Base-by-base conservation (phyloP, 176 grass and related monocot species). In the Oryza glaberrima region DNA sequence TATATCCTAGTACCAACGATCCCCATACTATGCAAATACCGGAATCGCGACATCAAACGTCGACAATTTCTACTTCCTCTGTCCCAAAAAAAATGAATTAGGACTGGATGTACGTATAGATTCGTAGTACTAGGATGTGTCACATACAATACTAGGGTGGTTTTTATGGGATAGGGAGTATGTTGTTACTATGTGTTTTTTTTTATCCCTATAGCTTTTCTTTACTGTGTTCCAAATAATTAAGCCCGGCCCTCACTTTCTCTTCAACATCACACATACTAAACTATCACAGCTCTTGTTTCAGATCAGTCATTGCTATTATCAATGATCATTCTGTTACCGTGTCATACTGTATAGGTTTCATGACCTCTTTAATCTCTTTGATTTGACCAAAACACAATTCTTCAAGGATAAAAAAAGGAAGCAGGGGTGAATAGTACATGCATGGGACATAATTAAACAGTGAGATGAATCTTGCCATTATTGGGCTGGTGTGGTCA, bases 401-500 rank as follows among this genome's bases (percentile, higher is more conserved):
- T 23, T 63, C 22, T 63, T 63, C 4, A 10, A 10, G 8, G 52
- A 3, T 11, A 61, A 32, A 63, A 63, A 63, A 23, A 9, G 58
- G 19, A n/a, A 23, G n/a, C n/a, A 10, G 58, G 58, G 58, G 58
- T 7, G 58, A 22, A 22, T 11, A 23, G 58, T 61, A 61, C 56
- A 28, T 66, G 28, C 17, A 71, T 32, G 40, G 36, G 64, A 77
- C 69, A 52, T 20, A 72, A 41, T 65, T 7, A 25, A 25, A 15
- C 43, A n/a, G 15, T 38, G 52, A 61, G 17, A n/a, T 48, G 3
- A 71, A 76, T 70, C 43, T 66, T n/a, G 11, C 41, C 28, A 40
- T 71, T 65, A 70, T 65, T 88, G 30, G n/a, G 32, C 69, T 41
- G 34, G 19, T 71, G 54, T 71, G 44, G 72, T 82, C 88, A 82